Evolutionary conservation across 352 stramenopile species (phyloP).

Genomic region (Globisporangium sylvaticum): DNA sequence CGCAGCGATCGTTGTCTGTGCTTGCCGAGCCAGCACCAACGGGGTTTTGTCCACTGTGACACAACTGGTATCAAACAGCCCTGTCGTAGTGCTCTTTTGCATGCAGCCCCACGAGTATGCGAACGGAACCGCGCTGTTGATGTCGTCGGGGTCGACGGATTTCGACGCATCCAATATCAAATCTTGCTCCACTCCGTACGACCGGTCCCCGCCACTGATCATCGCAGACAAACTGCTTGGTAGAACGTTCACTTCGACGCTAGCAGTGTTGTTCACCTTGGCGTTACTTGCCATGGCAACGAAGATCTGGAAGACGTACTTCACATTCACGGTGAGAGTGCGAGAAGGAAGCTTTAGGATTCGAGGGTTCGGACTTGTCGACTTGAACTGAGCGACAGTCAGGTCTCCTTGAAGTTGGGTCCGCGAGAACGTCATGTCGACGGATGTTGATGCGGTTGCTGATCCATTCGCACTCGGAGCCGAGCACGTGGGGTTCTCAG

Average conservation of each 20-base stretch:
- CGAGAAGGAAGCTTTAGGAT: slow-evolving; percentile 44
- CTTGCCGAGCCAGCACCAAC: slow-evolving; percentile 22
- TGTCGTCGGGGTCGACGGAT: slow-evolving; percentile 48
- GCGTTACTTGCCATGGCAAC: slow-evolving; percentile 44
- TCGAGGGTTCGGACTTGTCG: slow-evolving; percentile 47
- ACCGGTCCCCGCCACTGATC: slow-evolving; percentile 45
- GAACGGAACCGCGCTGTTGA: slow-evolving; percentile 31
- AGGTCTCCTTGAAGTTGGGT: slow-evolving; percentile 44
- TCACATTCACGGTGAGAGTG: slow-evolving; percentile 47
- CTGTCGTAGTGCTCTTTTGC: slow-evolving; percentile 21
- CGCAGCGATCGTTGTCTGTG: slow-evolving; percentile 33
- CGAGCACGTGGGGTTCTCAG: slow-evolving; percentile 41
- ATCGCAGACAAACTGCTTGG: slow-evolving; percentile 34
- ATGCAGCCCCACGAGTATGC: slow-evolving; percentile 39
- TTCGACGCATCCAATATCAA: slow-evolving; percentile 44
- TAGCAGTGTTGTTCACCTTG: slow-evolving; percentile 45
- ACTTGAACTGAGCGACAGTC: slow-evolving; percentile 34
- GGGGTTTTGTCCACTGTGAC: slow-evolving; percentile 5
- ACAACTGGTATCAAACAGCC: slow-evolving; percentile 32
- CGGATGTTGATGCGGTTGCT: slow-evolving; percentile 11
- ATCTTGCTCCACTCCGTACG: slow-evolving; percentile 46
- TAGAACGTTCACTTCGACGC: slow-evolving; percentile 38
- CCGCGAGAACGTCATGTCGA: slow-evolving; percentile 59
- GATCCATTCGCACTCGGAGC: slow-evolving; percentile 11
- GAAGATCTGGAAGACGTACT: slow-evolving; percentile 56